Conservation (phyloP, 2,329 filamentous ascomycete species). For the Pseudogymnoascus sp. region DNA sequence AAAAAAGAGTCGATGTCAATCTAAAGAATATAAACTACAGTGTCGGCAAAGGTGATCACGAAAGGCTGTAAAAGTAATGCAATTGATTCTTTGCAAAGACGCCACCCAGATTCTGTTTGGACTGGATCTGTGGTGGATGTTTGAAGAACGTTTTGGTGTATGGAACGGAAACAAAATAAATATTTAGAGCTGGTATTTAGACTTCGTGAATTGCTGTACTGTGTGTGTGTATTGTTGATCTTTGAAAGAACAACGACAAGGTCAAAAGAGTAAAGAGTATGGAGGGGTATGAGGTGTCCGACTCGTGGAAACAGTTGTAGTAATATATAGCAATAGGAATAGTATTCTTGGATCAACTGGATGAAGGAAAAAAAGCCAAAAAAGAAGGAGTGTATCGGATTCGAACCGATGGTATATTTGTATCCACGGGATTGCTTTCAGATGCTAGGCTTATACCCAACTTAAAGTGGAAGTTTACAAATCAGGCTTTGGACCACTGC, state of each 20-base stretch:
- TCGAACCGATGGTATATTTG: not conserved
- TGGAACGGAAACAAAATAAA: not conserved
- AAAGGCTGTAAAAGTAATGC: slow-evolving; percentile 51
- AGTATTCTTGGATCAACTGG: not conserved
- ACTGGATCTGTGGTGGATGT: not conserved
- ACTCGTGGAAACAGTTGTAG: not conserved
- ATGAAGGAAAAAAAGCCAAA: not conserved
- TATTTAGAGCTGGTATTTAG: not conserved
- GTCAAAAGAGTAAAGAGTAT: not conserved
- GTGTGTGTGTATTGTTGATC: not conserved
- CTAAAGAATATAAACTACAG: slow-evolving; percentile 33
- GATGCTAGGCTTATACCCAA: not conserved
- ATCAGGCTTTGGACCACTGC: not conserved
- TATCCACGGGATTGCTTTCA: not conserved
- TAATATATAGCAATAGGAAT: not conserved
- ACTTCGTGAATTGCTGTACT: not conserved
- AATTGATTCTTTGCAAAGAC: not conserved
- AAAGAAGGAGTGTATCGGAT: not conserved
- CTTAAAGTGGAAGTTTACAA: not conserved
- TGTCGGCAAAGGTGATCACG: slow-evolving; percentile 35
- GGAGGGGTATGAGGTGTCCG: not conserved
- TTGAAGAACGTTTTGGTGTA: not conserved
- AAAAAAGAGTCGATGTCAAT: slow-evolving; percentile 49
- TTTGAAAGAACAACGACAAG: not conserved
- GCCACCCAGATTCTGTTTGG: not conserved